These are phyloP conservation scores for Neurospora tetraspora DNA, from an alignment of 495 filamentous ascomycete genomes.

Conservation along the genomic window DNA sequence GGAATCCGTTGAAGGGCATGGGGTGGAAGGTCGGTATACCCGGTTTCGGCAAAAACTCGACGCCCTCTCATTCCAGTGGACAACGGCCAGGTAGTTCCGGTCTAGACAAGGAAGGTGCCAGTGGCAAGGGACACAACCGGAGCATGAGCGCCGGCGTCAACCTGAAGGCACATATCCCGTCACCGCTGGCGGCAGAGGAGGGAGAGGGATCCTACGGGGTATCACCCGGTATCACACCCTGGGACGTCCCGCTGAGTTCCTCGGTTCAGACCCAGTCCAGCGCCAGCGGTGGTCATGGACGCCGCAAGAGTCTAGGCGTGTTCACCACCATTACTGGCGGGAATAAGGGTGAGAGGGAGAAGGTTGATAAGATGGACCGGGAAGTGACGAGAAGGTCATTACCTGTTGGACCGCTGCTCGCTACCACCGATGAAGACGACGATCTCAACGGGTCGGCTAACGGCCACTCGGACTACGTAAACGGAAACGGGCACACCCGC, in stretches of 20 bases:
- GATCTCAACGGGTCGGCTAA: neutral
- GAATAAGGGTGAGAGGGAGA: neutral
- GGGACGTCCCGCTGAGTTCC: neutral
- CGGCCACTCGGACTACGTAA: neutral
- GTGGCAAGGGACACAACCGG: constrained; percentile 6
- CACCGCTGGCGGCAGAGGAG: neutral
- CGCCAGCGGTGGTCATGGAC: neutral
- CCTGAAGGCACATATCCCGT: neutral
- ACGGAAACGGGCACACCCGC: neutral
- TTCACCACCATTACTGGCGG: neutral
- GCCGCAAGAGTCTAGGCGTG: neutral
- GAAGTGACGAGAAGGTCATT: neutral
- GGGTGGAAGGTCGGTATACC: neutral
- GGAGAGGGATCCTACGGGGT: constrained; percentile 3
- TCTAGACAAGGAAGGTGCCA: constrained; percentile 18
- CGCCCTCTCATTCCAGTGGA: constrained; percentile 18
- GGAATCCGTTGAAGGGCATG: constrained; percentile 10
- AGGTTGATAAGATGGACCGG: neutral
- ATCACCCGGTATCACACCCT: constrained; percentile 8
- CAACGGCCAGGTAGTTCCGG: constrained; percentile 16
- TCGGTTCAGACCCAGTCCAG: neutral
- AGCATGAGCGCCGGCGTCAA: constrained; percentile 9
- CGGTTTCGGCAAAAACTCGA: constrained; percentile 18
- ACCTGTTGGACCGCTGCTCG: neutral
- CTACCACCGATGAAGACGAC: neutral